Base-by-base conservation (phyloP, 1,284 basidiomycete genomes). In the Ceratobasidium sp. region DNA sequence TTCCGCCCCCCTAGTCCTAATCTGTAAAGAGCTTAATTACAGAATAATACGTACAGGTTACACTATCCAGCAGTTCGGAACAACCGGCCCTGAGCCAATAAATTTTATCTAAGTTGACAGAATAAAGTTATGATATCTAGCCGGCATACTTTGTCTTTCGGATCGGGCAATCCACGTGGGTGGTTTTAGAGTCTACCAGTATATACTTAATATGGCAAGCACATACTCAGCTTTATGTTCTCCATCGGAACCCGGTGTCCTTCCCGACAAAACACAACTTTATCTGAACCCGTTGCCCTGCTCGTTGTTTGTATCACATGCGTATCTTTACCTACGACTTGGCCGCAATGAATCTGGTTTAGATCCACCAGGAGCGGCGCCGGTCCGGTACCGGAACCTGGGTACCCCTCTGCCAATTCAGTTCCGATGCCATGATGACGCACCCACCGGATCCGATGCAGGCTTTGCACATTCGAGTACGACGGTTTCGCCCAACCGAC, bases 401-500 rank as follows among this genome's bases (percentile, higher is more conserved):
- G 47, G 47, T n/a, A 46, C 42, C 4, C 19, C 25, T 50, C 47
- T 27, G 4, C 21, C 47, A 50, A 50, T 50, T 50, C 47, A 50
- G 21, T 50, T 27, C 7, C 47, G 21, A 25, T 50, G 21, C 47
- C 47, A 50, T 21, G 47, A 50, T 27, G 47, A 50, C 21, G 23
- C 21, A 23, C 47, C 47, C 23, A 21, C 29, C 5, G 41, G 56
- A 6, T 29, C 39, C 23, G 42, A 16, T n/a, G 21, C 42, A 33
- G 60, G 60, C 33, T 25, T 42, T n/a, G 60, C 60, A 23, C 60
- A 64, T 25, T 64, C 60, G 19, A 64, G 60, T 16, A 64, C 39
- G 21, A 39, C 36, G 1, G 42, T 16, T 14, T 64, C 49, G 19
- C 60, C 60, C 16, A 33, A 7, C 23, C 29, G 19, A 27, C 16